phyloP scores from a whole-genome alignment of 768 basidiomycete genomes.

The Phlegmacium glaucopus region DNA sequence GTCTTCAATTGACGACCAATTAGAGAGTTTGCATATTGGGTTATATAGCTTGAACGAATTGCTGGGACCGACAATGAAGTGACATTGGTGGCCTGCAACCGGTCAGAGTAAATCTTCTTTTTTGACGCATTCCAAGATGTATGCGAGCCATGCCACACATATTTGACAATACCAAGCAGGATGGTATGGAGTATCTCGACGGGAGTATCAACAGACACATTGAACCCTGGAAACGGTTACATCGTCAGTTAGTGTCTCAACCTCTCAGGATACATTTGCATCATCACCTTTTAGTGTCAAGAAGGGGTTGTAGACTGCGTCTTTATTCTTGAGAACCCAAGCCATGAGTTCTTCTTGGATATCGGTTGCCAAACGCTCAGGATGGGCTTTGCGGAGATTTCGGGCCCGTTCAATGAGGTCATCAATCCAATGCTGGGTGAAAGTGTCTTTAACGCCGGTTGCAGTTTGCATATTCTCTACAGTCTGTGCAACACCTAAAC shows the following conservation, averaged over 20 bases:
- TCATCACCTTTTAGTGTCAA: constrained; percentile 4
- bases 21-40: constrained; percentile 30
- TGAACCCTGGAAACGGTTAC: constrained; percentile 13
- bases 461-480: constrained; percentile 17
- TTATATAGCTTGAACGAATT: constrained; percentile 26
- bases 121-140: constrained; percentile 17
- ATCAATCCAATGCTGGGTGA: constrained; percentile 30
- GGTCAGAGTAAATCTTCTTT: constrained; percentile 18
- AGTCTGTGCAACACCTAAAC: constrained; percentile 6
- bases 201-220: constrained; percentile 21
- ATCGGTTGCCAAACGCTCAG: background rate
- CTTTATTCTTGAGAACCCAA: constrained; percentile 1
- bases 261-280: background rate
- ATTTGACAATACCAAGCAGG: constrained; percentile 34
- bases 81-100: constrained; percentile 24
- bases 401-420: constrained; percentile 14
- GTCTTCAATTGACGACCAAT: constrained; percentile 35
- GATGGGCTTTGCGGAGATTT: background rate
- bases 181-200: constrained; percentile 36
- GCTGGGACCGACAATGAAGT: constrained; percentile 14
- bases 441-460: constrained; percentile 31
- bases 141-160: constrained; percentile 31
- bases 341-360: constrained; percentile 9
- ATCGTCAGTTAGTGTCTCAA: constrained; percentile 1
- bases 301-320: constrained; percentile 7